These are phyloP conservation scores for Exidia glandulosa DNA, from an alignment of 768 basidiomycete genomes.

Conservation along the genomic window DNA sequence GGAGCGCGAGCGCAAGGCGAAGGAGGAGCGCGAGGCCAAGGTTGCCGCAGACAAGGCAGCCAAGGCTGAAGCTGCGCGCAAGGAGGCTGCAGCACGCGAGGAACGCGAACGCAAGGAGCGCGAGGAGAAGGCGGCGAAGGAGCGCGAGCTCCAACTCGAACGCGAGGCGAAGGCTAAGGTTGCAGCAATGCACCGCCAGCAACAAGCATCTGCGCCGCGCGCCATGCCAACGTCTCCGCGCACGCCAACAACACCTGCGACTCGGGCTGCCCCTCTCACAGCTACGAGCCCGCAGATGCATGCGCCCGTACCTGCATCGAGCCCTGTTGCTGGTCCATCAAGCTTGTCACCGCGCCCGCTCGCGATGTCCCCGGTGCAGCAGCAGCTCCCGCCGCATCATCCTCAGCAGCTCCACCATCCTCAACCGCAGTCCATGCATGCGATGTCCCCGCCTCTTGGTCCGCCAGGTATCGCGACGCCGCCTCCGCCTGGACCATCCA, in stretches of 20 bases:
- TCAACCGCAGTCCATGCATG: not conserved
- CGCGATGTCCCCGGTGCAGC: not conserved
- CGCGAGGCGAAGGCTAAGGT: slow-evolving; percentile 17
- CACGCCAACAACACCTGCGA: slow-evolving; percentile 17
- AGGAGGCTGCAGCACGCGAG: slow-evolving; percentile 12
- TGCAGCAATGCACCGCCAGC: slow-evolving; percentile 1
- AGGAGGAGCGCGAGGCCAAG: slow-evolving; percentile 55
- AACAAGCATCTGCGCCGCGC: not conserved
- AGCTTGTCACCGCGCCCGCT: not conserved
- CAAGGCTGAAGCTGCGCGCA: slow-evolving; percentile 13
- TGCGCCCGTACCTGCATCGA: not conserved
- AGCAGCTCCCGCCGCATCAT: not conserved
- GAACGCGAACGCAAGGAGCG: slow-evolving; percentile 30
- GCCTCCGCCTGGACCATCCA: not conserved
- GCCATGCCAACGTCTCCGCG: slow-evolving; percentile 44
- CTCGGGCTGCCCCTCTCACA: not conserved
- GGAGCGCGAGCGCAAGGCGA: slow-evolving; percentile 51
- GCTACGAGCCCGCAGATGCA: not conserved
- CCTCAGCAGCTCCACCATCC: not conserved
- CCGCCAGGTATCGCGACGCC: not conserved
- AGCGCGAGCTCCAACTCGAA: slow-evolving; percentile 34
- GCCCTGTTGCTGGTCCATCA: not conserved
- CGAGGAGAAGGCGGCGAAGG: slow-evolving; percentile 49
- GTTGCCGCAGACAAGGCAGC: slow-evolving; percentile 37
- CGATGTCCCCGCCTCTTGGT: not conserved